Conservation (phyloP, 2,329 filamentous ascomycete species). For the Botrytis medusae region DNA sequence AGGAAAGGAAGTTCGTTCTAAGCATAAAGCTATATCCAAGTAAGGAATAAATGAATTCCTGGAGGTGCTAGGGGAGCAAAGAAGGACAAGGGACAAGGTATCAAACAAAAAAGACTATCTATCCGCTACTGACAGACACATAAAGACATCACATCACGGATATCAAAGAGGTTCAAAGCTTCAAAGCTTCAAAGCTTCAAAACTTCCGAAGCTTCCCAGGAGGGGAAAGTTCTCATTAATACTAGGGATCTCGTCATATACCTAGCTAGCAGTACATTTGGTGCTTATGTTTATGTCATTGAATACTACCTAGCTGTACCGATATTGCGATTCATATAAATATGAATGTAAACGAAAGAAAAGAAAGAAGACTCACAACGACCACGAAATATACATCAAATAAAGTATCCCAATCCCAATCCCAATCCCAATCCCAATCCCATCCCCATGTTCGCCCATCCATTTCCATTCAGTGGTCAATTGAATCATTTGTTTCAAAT, state of each 20-base stretch:
- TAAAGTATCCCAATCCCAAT: not conserved
- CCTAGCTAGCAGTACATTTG: not conserved
- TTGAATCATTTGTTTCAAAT: not conserved
- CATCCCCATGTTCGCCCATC: not conserved
- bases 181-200: not conserved
- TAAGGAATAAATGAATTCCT: not conserved
- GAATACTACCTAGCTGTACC: not conserved
- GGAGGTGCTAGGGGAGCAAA: not conserved
- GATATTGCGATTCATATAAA: not conserved
- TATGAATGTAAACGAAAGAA: not conserved
- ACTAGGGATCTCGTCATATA: not conserved
- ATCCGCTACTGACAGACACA: not conserved
- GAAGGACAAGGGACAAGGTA: not conserved
- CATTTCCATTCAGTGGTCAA: not conserved
- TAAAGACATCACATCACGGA: not conserved
- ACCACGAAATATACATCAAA: not conserved
- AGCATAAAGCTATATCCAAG: conserved; percentile 1
- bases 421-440: not conserved
- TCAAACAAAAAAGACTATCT: not conserved
- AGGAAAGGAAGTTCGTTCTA: not conserved
- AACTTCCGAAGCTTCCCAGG: not conserved
- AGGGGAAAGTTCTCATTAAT: not conserved
- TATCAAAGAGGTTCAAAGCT: not conserved
- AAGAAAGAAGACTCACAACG: not conserved
- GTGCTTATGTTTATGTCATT: not conserved